phyloP scores from a whole-genome alignment of 805 yeast species.

The Yamadazyma nakazawae region DNA sequence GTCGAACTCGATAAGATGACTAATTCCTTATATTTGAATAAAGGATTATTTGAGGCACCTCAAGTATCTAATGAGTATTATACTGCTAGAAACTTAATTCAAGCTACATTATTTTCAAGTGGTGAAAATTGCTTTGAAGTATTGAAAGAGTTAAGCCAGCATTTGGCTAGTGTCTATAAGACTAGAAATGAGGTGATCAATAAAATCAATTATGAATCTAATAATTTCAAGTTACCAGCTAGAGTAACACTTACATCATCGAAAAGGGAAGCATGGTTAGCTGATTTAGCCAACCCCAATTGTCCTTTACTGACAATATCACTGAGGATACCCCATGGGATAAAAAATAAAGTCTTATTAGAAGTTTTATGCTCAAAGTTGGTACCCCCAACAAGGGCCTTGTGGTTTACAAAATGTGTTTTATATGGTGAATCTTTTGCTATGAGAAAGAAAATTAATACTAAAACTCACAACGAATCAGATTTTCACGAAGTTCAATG shows the following conservation, averaged over 20 bases:
- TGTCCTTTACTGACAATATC: slow-evolving; percentile 67
- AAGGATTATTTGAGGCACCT: slow-evolving; percentile 69
- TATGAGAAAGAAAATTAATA: slow-evolving; percentile 28
- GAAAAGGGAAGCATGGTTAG: slow-evolving; percentile 81
- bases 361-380: slow-evolving; percentile 67
- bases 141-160: slow-evolving; percentile 35
- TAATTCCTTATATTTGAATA: slow-evolving; percentile 50
- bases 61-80: slow-evolving; percentile 62
- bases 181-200: slow-evolving; percentile 40
- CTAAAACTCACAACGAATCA: slow-evolving; percentile 11
- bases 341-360: slow-evolving; percentile 65
- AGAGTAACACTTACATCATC: slow-evolving; percentile 87
- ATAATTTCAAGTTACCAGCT: slow-evolving; percentile 72
- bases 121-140: slow-evolving; percentile 33
- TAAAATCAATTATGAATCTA: slow-evolving; percentile 31
- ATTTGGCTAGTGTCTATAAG: slow-evolving; percentile 34
- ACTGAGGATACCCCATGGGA: slow-evolving; percentile 86
- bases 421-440: slow-evolving; percentile 64
- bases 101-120: slow-evolving; percentile 38
- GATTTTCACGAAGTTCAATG: slow-evolving; percentile 53
- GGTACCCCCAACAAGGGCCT: slow-evolving; percentile 76
- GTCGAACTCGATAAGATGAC: slow-evolving; percentile 52
- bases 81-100: slow-evolving; percentile 63
- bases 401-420: slow-evolving; percentile 90
- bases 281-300: slow-evolving; percentile 66